phyloP scores from a whole-genome alignment of 73 alveolate species.

The Effrenium voratum region DNA sequence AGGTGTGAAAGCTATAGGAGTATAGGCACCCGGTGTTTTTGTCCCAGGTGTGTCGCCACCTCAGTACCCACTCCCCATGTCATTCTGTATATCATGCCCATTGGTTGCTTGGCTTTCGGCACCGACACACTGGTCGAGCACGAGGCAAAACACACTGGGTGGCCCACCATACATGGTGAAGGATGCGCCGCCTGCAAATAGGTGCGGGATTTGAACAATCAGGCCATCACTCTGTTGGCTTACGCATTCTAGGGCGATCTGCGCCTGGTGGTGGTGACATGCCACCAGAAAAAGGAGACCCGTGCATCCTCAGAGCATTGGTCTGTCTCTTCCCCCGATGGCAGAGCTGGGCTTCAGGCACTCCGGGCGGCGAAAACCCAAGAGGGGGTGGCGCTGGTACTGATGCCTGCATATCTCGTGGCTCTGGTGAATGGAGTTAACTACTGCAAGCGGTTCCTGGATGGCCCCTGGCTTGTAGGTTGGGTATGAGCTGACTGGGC shows the following conservation, averaged over 20 bases:
- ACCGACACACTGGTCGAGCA: not conserved
- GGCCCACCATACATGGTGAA: conserved; percentile 50
- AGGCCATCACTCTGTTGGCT: not conserved
- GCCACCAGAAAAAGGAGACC: conserved; percentile 44
- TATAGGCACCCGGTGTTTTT: conserved; percentile 76
- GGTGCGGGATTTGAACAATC: not conserved
- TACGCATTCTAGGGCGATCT: too few species aligned
- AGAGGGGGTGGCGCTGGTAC: conserved; percentile 77
- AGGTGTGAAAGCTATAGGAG: conserved; percentile 79
- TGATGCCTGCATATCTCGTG: conserved; percentile 32
- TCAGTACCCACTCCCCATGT: not conserved
- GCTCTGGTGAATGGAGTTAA: not conserved
- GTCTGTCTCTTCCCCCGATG: not conserved
- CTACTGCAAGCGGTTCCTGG: not conserved
- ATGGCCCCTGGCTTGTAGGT: conserved; percentile 87
- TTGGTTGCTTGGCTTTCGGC: not conserved
- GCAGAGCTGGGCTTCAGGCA: not conserved
- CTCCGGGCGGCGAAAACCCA: conserved; percentile 66
- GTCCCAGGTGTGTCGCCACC: conserved; percentile 92
- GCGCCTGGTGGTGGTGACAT: conserved; percentile 78
- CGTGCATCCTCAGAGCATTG: not conserved
- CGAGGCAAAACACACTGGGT: not conserved
- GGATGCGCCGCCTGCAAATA: conserved; percentile 53
- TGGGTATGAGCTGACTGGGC: conserved; percentile 84
- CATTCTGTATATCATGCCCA: not conserved